Evolutionary conservation across 2,329 filamentous ascomycete genomes (phyloP).

Genomic region (Colletotrichum lentis): DNA sequence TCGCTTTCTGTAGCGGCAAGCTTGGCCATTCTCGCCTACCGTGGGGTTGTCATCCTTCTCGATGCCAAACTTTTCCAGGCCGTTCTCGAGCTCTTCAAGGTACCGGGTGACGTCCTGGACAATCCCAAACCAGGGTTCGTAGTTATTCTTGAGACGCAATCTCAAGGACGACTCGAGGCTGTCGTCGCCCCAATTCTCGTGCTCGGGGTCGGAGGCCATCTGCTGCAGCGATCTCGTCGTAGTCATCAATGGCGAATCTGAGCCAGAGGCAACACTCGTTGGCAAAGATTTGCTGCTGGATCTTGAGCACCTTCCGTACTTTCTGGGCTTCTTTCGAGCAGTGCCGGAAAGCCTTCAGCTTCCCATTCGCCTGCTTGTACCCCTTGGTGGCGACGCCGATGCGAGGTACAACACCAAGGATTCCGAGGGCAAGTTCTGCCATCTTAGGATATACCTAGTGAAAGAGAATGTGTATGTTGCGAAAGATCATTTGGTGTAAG

Average conservation of each 20-base stretch:
- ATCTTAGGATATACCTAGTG: neutral
- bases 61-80: too few relatives aligned
- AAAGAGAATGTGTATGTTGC: neutral
- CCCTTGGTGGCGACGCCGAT: conserved; percentile 24
- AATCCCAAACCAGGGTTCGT: conserved; percentile 6
- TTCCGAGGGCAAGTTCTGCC: conserved; percentile 21
- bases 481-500: neutral
- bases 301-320: neutral
- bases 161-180: neutral
- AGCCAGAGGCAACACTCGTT: conserved; percentile 29
- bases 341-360: conserved; percentile 24
- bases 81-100: neutral
- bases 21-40: too few relatives aligned
- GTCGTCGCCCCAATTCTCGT: neutral
- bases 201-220: conserved; percentile 1
- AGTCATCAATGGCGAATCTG: neutral
- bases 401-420: conserved; percentile 25
- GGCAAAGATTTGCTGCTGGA: conserved; percentile 21
- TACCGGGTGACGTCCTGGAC: neutral
- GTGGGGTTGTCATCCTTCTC: too few relatives aligned
- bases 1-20: neutral
- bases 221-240: neutral
- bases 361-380: conserved; percentile 15
- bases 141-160: conserved; percentile 10
- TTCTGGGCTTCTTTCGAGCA: conserved; percentile 15